A percentile compares a stretch with the other conserved stretches of the same genome.
Evolutionary conservation across 1,284 basidiomycete species (phyloP).

Genomic region (Meira miltonrushii): DNA sequence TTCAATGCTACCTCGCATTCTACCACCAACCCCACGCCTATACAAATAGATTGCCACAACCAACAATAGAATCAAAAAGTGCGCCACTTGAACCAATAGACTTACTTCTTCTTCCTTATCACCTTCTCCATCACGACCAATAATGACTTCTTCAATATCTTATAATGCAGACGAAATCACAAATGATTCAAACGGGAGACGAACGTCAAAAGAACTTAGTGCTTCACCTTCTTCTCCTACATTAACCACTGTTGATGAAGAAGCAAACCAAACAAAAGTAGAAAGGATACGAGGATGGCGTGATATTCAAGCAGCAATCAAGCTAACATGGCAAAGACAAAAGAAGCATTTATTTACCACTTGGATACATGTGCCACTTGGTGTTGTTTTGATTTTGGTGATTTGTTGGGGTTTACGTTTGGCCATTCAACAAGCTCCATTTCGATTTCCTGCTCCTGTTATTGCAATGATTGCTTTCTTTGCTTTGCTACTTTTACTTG

Average conservation of each 20-base stretch:
- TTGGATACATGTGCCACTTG: slow-evolving; percentile 39
- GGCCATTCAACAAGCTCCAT: slow-evolving; percentile 30
- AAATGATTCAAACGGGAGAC: too few species aligned
- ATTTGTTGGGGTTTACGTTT: slow-evolving; percentile 23
- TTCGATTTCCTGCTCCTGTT: slow-evolving; percentile 37
- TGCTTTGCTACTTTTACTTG: slow-evolving; percentile 24
- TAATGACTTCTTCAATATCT: too few species aligned
- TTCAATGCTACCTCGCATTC: too few species aligned
- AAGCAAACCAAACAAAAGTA: not conserved
- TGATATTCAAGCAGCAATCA: not conserved
- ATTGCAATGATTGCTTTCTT: slow-evolving; percentile 34
- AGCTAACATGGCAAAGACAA: slow-evolving; percentile 21
- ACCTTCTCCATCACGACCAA: too few species aligned
- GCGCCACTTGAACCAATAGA: too few species aligned
- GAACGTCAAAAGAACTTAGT: too few species aligned
- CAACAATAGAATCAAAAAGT: too few species aligned
- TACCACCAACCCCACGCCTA: too few species aligned
- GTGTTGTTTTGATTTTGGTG: slow-evolving; percentile 17
- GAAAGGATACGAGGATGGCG: not conserved
- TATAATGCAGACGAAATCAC: too few species aligned
- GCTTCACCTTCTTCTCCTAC: too few species aligned
- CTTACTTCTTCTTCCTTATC: too few species aligned
- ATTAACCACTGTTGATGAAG: not conserved
- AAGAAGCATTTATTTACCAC: slow-evolving; percentile 25
- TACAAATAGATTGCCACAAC: too few species aligned